Evolutionary conservation across 2,329 filamentous ascomycete species (phyloP), one percentile per base, ranked within the genome.

Genomic region (Ascochyta viciae-villosae): DNA sequence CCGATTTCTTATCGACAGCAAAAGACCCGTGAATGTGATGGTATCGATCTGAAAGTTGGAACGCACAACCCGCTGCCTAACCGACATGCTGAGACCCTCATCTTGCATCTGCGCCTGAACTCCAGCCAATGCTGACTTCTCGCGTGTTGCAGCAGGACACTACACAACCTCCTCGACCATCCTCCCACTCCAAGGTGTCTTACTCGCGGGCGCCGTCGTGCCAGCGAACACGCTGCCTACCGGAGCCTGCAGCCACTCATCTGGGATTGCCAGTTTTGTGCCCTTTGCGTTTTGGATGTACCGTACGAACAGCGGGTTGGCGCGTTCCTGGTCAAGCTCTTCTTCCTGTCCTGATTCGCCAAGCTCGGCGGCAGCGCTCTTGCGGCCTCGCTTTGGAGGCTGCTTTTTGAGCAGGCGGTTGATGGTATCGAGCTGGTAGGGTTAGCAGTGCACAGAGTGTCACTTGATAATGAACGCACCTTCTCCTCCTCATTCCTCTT

Each of bases 331-430:
- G 1, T 74, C 65, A 1, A 57, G 59, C 50, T 81, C 81, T 0
- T 72, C 76, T 45, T 83, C 83, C 7, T 80, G 79, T 9, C 80
- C 81, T 10, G 82, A 82, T 31, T 81, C 83, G 12, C 74, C 77
- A 39, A 74, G 74, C 12, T 74, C 72, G 24, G 76, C 77, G 48
- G 76, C 73, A 53, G 85, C 86, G n/a, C 76, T 70, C 38, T 54
- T 54, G 4, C 78, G 78, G 22, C 78, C 77, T 35, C 80, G 78
- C 75, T 94, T 93, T 23, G 90, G 88, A 1, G 90, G 89, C 73
- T 93, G 91, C 72, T 93, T 92, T 76, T 92, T 92, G 48, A 95
- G 85, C 2, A 95, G 86, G 68, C 93, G 92, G 80, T 95, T 93
- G 83, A 95, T 94, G 0, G 91, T 95, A 80, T 94, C 91, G 85